Base-by-base conservation (phyloP, 345 rosid species). In the Cochlearia excelsa region DNA sequence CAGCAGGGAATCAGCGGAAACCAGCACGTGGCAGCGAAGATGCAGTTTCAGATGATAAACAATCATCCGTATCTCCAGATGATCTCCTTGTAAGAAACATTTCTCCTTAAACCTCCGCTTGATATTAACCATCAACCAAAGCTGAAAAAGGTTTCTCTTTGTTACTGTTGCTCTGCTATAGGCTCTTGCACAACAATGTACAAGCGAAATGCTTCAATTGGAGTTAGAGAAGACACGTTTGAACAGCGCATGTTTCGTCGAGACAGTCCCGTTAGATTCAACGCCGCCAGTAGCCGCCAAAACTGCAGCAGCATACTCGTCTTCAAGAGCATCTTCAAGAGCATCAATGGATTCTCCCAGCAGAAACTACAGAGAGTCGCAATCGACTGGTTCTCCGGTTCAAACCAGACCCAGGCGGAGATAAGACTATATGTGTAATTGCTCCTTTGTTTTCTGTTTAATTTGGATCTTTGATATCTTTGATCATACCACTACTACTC, bases 1-100 rank as follows among this genome's bases (percentile, higher is more conserved):
- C 88, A 11, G 88, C 90, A 16, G 88, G 86, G 34, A 78, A 77
- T 16, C 72, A 74, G 23, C 86, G 90, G 43, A 78, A 94, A 57
- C 73, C 96, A 67, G 88, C 98, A 62, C 93, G 92, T 63, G 98
- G 98, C 53, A 84, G 98, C 60, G 98, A 92, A 76, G 97, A 92
- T 38, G 83, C 95, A 35, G 75, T 69, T 75, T 77, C 82, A 43
- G 97, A 92, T 49, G 98, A 89, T 50, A 82, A 79, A 72, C 98
- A 78, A 51, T 64, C 68, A 74, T 70, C 80, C n/a, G 80, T 82
- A 53, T 89, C 97, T 58, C 95, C 99, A 10, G 99, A 93, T 67
- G 91, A 93, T 68, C 77, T 93, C 57, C 91, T 93, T 61, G 97
- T 92, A 86, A 39, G 77, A 83, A 71, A 16, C 23, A 16, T 16